These are phyloP conservation scores for Lasiosphaeria ovina DNA, from an alignment of 495 filamentous ascomycete genomes.

Conservation along the genomic window DNA sequence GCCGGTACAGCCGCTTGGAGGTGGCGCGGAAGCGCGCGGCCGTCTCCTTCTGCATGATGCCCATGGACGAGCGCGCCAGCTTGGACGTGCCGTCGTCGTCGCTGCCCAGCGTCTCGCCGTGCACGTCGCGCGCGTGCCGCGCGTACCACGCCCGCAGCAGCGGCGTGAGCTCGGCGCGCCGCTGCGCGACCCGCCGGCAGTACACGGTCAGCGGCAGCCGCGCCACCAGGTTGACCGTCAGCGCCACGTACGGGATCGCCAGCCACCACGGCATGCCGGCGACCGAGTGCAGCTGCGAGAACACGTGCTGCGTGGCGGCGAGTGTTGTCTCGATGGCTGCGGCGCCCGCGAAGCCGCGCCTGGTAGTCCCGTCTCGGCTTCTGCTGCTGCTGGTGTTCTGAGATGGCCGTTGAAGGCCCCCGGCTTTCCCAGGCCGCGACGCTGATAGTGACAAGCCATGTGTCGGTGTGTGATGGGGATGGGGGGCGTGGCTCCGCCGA, in stretches of 20 bases:
- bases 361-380: neutral
- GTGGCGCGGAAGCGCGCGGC: slow-evolving; percentile 30
- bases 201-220: slow-evolving; percentile 61
- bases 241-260: slow-evolving; percentile 67
- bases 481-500: neutral
- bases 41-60: slow-evolving; percentile 8
- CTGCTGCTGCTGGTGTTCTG: neutral
- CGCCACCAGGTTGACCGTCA: slow-evolving; percentile 57
- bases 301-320: slow-evolving; percentile 50
- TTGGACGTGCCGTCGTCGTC: too few relatives aligned
- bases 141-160: slow-evolving; percentile 51
- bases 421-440: neutral
- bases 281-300: slow-evolving; percentile 60
- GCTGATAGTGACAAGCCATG: neutral
- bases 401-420: neutral
- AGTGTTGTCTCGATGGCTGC: slow-evolving; percentile 45
- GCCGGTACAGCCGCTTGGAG: slow-evolving; percentile 38
- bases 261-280: slow-evolving; percentile 67
- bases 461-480: neutral
- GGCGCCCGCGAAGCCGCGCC: slow-evolving; percentile 1
- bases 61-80: too few relatives aligned
- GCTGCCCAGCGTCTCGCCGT: slow-evolving; percentile 1
- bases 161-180: slow-evolving; percentile 47
- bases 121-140: slow-evolving; percentile 29
- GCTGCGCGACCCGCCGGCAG: slow-evolving; percentile 40